Conservation (phyloP, 768 basidiomycete genomes). For the Pisolithus orientalis region DNA sequence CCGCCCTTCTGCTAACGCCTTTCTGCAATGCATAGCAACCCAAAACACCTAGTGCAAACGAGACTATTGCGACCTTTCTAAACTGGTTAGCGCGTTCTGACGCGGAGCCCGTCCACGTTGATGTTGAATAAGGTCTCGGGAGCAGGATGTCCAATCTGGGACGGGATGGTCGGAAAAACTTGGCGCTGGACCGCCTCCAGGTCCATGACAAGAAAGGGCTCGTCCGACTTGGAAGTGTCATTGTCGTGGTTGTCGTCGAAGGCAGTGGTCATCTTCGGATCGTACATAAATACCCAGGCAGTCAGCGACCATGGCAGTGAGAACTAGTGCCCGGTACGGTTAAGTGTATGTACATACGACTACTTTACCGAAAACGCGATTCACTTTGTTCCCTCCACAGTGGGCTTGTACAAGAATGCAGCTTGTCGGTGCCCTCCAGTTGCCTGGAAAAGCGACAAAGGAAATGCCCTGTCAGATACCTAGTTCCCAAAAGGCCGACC, state of each 20-base stretch:
- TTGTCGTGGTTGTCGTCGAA: neutral
- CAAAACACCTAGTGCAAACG: conserved; percentile 15
- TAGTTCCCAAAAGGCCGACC: too few species aligned
- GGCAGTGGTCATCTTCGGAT: neutral
- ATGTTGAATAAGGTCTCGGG: neutral
- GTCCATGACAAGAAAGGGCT: neutral
- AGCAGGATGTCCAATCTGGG: neutral
- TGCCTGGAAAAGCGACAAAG: too few species aligned
- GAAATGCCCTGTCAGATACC: too few species aligned
- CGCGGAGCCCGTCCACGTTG: neutral
- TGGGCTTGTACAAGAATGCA: neutral
- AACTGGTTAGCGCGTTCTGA: conserved; percentile 2
- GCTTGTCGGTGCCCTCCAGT: neutral
- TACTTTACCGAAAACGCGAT: neutral
- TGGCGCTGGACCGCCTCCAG: neutral
- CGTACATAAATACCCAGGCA: neutral
- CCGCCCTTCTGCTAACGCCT: neutral
- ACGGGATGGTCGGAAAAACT: too few species aligned
- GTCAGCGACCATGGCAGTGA: neutral
- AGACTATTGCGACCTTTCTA: conserved; percentile 11
- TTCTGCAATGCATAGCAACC: neutral
- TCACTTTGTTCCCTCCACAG: neutral
- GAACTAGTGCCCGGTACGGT: neutral
- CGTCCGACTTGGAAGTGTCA: neutral
- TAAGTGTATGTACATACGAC: neutral